A percentile compares a stretch with the other conserved stretches of the same genome.
phyloP scores from a whole-genome alignment of 305 asterid species.

The Caryopteris hybrid region DNA sequence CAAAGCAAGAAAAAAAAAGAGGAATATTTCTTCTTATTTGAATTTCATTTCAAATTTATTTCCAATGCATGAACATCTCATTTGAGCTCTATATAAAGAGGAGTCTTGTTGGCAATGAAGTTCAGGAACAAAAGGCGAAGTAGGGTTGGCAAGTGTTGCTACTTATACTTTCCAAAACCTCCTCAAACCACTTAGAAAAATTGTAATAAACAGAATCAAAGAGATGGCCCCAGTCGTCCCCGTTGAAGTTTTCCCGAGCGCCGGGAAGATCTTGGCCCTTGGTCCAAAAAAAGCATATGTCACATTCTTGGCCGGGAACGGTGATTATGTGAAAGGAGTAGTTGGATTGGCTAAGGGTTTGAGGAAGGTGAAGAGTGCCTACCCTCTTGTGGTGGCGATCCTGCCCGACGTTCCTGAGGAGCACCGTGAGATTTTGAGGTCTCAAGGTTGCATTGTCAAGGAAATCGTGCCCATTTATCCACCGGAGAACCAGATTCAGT shows the following conservation, averaged over 20 bases:
- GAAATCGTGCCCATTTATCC: constrained; percentile 36
- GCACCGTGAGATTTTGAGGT: constrained; percentile 29
- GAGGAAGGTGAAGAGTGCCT: constrained; percentile 34
- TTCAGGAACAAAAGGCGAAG: constrained; percentile 25
- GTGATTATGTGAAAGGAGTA: constrained; percentile 37
- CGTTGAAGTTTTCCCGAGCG: constrained; percentile 5
- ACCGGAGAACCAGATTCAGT: constrained; percentile 26
- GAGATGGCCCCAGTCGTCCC: constrained; percentile 24
- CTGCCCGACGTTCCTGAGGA: constrained; percentile 41
- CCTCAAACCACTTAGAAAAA: constrained; percentile 4
- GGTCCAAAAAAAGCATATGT: constrained; percentile 27
- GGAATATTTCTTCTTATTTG: constrained; percentile 20
- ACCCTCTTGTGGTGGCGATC: constrained; percentile 37
- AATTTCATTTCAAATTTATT: constrained; percentile 28
- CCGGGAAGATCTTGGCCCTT: constrained; percentile 7
- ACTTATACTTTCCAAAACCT: constrained; percentile 7
- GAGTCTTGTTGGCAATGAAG: constrained; percentile 5
- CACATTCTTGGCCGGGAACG: constrained; percentile 36
- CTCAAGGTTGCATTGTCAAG: constrained; percentile 33
- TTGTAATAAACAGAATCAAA: background rate
- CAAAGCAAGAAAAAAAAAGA: background rate
- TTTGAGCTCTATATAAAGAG: constrained; percentile 27
- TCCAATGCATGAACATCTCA: constrained; percentile 21
- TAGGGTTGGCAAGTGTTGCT: constrained; percentile 10
- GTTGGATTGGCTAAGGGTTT: constrained; percentile 39